Conservation (phyloP, 2,329 filamentous ascomycete genomes). For the Myriosclerotinia curreyana region DNA sequence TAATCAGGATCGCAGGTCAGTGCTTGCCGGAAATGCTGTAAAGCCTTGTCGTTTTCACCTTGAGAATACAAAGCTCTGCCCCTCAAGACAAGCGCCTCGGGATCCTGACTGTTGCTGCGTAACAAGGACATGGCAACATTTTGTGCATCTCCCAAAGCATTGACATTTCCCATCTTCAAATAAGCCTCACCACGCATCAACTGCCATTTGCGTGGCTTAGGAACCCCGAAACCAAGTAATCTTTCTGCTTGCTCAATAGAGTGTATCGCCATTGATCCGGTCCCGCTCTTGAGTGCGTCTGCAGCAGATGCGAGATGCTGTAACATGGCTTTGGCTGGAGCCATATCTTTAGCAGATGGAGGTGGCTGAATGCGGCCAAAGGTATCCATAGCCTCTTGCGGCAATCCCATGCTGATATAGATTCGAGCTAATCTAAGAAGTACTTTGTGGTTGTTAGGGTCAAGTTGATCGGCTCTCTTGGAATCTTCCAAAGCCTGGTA, state of each 20-base stretch:
- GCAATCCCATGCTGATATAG: constrained; percentile 81
- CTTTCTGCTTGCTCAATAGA: constrained; percentile 88
- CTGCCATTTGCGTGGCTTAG: constrained; percentile 88
- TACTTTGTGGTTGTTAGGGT: constrained; percentile 84
- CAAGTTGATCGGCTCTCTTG: constrained; percentile 74
- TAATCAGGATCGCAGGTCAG: constrained; percentile 89
- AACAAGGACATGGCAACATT: constrained; percentile 87
- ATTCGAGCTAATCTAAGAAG: constrained; percentile 84
- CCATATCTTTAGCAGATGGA: constrained; percentile 80
- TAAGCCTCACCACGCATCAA: constrained; percentile 89
- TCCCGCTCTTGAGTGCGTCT: constrained; percentile 69
- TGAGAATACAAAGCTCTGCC: constrained; percentile 85
- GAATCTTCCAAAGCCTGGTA: constrained; percentile 82
- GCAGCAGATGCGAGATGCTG: constrained; percentile 78
- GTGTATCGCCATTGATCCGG: constrained; percentile 87
- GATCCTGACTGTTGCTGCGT: constrained; percentile 83
- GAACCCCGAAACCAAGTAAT: constrained; percentile 69
- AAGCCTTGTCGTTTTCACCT: constrained; percentile 92
- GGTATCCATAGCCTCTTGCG: constrained; percentile 80
- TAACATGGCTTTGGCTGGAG: constrained; percentile 79
- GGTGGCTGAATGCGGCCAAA: constrained; percentile 77
- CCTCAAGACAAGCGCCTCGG: constrained; percentile 86
- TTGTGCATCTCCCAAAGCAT: constrained; percentile 86
- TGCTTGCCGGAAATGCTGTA: constrained; percentile 88
- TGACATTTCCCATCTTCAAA: constrained; percentile 85